These are phyloP conservation scores for Wickerhamomyces chambardii DNA, from an alignment of 805 yeast species.

Conservation along the genomic window DNA sequence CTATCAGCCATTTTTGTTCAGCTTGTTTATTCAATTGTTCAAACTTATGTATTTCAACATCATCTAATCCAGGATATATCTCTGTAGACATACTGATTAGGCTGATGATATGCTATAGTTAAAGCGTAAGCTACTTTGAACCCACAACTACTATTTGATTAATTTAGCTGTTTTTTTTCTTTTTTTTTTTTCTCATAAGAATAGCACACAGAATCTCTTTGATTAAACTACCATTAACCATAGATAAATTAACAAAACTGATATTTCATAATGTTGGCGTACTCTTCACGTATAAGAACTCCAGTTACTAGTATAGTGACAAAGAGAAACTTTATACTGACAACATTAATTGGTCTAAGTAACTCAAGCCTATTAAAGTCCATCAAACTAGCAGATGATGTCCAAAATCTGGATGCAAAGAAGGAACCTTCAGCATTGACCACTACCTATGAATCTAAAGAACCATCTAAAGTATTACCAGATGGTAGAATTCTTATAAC, in stretches of 20 bases:
- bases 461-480: conserved; percentile 38
- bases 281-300: not conserved
- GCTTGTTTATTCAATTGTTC: conserved; percentile 5
- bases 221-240: too few species aligned
- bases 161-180: too few species aligned
- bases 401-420: conserved; percentile 37
- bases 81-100: conserved; percentile 21
- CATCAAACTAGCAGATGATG: conserved; percentile 47
- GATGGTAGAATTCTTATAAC: conserved; percentile 71
- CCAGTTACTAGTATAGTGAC: not conserved
- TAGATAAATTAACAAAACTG: too few species aligned
- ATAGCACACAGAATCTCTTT: too few species aligned
- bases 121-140: too few species aligned
- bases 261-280: conserved; percentile 5
- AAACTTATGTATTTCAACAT: conserved; percentile 1
- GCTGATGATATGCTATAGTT: not conserved
- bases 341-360: conserved; percentile 12
- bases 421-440: conserved; percentile 26
- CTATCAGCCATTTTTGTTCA: conserved; percentile 38
- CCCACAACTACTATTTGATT: too few species aligned
- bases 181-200: too few species aligned
- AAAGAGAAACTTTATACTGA: conserved; percentile 7
- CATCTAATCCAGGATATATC: conserved; percentile 20
- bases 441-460: conserved; percentile 3
- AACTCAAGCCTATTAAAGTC: conserved; percentile 25